Percentiles rank a stretch among this genome's conserved stretches.
phyloP scores from a whole-genome alignment of 1,284 basidiomycete genomes.

The Leccinum cinnamomeum region DNA sequence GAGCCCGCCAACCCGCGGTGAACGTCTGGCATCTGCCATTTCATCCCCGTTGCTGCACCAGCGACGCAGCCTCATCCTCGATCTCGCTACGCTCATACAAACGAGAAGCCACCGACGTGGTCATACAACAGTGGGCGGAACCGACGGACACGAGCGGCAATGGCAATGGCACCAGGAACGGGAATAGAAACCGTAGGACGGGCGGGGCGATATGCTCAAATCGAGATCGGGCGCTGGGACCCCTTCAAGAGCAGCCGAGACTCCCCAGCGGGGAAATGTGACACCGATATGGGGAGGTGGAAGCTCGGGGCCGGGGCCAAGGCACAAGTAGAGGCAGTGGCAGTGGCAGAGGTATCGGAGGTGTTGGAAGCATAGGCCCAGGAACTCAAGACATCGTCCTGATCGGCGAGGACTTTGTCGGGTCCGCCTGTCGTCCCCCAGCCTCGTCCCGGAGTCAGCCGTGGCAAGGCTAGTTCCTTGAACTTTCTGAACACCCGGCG shows the following conservation, averaged over 20 bases:
- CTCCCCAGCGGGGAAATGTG: slow-evolving; percentile 13
- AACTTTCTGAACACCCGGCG: not conserved
- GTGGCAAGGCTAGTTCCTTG: not conserved
- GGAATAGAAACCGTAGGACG: no score
- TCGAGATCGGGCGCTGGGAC: no score
- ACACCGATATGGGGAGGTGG: slow-evolving; percentile 24
- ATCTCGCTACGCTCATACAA: no score
- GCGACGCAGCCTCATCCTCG: no score
- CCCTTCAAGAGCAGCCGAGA: slow-evolving; percentile 39
- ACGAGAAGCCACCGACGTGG: no score
- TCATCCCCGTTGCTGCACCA: no score
- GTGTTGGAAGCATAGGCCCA: not conserved
- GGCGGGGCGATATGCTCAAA: no score
- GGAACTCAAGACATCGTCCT: slow-evolving; percentile 5
- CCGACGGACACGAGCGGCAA: not conserved
- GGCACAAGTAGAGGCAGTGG: slow-evolving; percentile 12
- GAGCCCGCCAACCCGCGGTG: no score
- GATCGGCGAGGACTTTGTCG: not conserved
- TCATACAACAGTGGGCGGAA: no score
- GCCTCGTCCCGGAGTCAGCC: not conserved
- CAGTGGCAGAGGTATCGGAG: not conserved
- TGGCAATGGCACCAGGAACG: not conserved
- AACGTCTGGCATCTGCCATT: no score
- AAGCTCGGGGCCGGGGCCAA: not conserved
- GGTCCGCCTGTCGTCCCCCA: not conserved